A percentile compares a stretch with the other conserved stretches of the same genome.
Evolutionary conservation across 352 stramenopile genomes (phyloP).

Genomic region (Globisporangium spinosum): DNA sequence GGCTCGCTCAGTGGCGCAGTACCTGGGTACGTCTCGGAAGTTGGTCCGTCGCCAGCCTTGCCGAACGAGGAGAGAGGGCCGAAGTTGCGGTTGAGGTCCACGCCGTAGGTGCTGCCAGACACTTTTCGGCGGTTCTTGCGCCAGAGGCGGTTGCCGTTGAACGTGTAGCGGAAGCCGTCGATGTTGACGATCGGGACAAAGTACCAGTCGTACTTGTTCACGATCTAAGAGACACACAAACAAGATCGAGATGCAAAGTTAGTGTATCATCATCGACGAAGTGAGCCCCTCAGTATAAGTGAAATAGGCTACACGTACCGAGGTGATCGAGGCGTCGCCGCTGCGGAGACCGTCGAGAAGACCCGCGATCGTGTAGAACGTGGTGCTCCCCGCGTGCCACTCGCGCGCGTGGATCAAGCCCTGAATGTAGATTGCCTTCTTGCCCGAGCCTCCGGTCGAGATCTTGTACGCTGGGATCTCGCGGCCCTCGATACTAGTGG

Average conservation of each 20-base stretch:
- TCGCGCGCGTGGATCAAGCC: conserved; percentile 60
- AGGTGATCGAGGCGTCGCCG: conserved; percentile 7
- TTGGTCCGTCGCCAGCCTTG: conserved; percentile 29
- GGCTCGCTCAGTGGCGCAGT: conserved; percentile 55
- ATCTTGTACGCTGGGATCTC: conserved; percentile 64
- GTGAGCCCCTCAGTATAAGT: too few species aligned
- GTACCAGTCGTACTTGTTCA: conserved; percentile 65
- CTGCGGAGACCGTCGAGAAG: conserved; percentile 39
- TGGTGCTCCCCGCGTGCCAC: conserved; percentile 46
- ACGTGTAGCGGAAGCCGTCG: conserved; percentile 77
- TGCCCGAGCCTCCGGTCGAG: conserved; percentile 29
- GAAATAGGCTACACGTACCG: too few species aligned
- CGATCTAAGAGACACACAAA: conserved; percentile 6
- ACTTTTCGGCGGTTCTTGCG: conserved; percentile 47
- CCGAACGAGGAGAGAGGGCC: conserved; percentile 59
- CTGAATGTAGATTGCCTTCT: conserved; percentile 56
- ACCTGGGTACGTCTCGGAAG: conserved; percentile 57
- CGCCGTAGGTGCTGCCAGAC: conserved; percentile 33
- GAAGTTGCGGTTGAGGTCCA: conserved; percentile 80
- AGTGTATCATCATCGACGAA: too few species aligned
- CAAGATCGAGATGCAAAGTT: too few species aligned
- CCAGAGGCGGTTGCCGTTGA: conserved; percentile 59
- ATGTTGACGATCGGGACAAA: conserved; percentile 80
- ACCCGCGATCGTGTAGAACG: conserved; percentile 40
- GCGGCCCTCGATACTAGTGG: conserved; percentile 47